Percentiles rank a stretch among this genome's conserved stretches.
Conservation (phyloP, 345 rosid species). For the Theobroma cacao region DNA sequence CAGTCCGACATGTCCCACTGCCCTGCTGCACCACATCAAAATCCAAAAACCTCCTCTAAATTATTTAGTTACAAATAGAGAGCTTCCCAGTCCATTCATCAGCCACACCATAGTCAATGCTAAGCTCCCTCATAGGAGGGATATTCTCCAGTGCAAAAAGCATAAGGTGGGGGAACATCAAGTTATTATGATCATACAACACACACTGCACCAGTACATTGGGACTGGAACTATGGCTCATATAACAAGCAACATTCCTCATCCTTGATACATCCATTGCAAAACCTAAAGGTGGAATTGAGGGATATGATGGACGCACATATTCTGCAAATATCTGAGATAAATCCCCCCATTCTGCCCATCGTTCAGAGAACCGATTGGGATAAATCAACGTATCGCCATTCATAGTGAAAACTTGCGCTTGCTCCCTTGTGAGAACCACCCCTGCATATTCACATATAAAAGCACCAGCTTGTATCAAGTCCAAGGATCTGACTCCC, state of each 20-base stretch:
- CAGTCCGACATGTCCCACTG: conserved; percentile 20
- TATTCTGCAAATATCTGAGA: conserved; percentile 60
- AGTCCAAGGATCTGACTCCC: conserved; percentile 88
- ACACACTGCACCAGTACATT: conserved; percentile 86
- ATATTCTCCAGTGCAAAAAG: conserved; percentile 87
- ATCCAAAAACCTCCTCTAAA: conserved; percentile 19
- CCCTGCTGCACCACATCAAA: conserved; percentile 24
- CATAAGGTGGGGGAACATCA: conserved; percentile 93
- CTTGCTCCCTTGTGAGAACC: conserved; percentile 84
- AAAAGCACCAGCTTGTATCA: conserved; percentile 87
- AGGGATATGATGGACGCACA: conserved; percentile 55
- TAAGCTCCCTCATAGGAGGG: conserved; percentile 85
- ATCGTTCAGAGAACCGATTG: conserved; percentile 56
- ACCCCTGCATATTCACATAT: conserved; percentile 91
- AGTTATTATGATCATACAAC: conserved; percentile 76
- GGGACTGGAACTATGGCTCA: conserved; percentile 82
- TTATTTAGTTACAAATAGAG: conserved; percentile 55
- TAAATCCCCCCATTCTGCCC: conserved; percentile 90
- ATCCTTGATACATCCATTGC: conserved; percentile 93
- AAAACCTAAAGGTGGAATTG: conserved; percentile 79
- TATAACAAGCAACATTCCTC: conserved; percentile 94
- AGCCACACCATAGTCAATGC: conserved; percentile 91
- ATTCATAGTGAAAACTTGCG: conserved; percentile 68
- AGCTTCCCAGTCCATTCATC: conserved; percentile 83
- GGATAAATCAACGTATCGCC: conserved; percentile 85